Percentiles rank a stretch among this genome's conserved stretches.
phyloP scores from a whole-genome alignment of 495 filamentous ascomycete genomes.

The Parachaetomium inaequale region DNA sequence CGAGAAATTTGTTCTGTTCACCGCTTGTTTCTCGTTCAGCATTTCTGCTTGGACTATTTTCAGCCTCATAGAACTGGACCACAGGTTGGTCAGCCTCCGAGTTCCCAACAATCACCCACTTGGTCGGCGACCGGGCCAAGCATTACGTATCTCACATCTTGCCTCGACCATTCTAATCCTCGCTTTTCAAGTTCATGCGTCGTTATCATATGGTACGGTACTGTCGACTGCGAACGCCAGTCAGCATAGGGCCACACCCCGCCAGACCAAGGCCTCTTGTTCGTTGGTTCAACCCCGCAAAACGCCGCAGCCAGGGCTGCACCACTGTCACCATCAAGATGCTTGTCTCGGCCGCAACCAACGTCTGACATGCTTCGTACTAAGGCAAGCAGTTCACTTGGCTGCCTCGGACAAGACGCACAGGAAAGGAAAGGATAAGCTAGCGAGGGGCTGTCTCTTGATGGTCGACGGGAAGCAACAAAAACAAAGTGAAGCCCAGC shows the following conservation, averaged over 20 bases:
- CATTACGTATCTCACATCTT: background rate
- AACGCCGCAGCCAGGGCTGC: background rate
- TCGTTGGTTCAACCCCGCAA: constrained; percentile 8
- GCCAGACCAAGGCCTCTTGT: background rate
- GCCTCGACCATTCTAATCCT: background rate
- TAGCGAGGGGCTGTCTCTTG: background rate
- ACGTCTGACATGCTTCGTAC: background rate
- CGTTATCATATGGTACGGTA: background rate
- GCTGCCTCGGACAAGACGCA: background rate
- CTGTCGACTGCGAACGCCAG: background rate
- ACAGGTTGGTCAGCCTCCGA: background rate
- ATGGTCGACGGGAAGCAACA: background rate
- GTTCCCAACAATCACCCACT: background rate
- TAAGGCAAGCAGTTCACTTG: background rate
- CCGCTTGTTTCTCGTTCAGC: background rate
- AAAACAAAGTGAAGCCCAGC: background rate
- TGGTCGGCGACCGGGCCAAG: background rate
- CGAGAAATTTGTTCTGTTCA: background rate
- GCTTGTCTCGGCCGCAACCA: background rate
- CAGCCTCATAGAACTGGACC: background rate
- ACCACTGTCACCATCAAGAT: background rate
- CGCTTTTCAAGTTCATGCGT: background rate
- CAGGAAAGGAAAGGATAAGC: constrained; percentile 1
- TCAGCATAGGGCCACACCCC: constrained; percentile 6
- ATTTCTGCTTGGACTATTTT: background rate